A percentile compares a stretch with the other conserved stretches of the same genome.
These are phyloP conservation scores for Solanum chmielewskii DNA, from an alignment of 257 asterid genomes.

Conservation along the genomic window DNA sequence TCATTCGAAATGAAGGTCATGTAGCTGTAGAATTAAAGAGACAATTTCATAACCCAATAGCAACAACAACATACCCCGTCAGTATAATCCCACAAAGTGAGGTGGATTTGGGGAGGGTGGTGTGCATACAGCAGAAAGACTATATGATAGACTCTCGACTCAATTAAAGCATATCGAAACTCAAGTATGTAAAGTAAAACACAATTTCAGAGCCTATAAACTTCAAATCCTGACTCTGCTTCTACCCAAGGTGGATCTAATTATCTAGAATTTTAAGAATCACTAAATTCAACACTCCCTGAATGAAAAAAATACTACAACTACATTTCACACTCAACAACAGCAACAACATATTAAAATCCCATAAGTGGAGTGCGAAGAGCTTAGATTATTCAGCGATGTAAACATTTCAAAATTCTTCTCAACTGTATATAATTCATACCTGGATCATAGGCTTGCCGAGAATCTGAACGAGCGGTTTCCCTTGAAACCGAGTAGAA, in stretches of 20 bases:
- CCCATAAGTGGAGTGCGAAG: background rate
- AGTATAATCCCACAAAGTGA: background rate
- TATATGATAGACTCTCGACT: background rate
- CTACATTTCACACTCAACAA: background rate
- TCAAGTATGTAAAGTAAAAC: background rate
- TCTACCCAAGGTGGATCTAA: background rate
- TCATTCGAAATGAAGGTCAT: background rate
- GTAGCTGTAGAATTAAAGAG: background rate
- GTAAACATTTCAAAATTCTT: background rate
- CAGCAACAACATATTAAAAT: background rate
- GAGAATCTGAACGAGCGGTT: slow-evolving; percentile 77
- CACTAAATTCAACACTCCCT: background rate
- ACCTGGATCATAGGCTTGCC: slow-evolving; percentile 99
- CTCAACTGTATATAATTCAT: background rate
- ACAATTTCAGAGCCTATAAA: background rate
- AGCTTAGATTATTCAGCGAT: background rate
- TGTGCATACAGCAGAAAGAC: background rate
- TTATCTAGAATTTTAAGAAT: background rate
- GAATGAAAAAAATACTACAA: background rate
- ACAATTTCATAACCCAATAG: background rate
- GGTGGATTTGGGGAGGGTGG: background rate
- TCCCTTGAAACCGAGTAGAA: slow-evolving; percentile 82
- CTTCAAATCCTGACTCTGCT: background rate
- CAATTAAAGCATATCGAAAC: background rate
- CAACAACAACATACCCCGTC: background rate